These are phyloP conservation scores for Metschnikowia sp. DNA, from an alignment of 805 yeast genomes.

Conservation along the genomic window DNA sequence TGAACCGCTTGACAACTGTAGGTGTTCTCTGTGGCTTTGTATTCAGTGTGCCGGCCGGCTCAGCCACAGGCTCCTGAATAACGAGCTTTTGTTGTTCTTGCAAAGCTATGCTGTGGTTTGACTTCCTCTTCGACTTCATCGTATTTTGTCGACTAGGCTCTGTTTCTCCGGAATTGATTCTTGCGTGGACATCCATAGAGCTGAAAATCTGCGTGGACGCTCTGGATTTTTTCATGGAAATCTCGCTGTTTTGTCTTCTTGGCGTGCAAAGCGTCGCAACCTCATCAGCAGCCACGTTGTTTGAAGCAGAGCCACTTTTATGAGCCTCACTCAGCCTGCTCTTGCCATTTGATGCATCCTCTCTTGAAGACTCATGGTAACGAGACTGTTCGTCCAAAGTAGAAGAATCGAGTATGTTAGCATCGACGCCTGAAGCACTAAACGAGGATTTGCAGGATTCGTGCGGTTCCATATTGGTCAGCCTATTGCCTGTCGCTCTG, in stretches of 20 bases:
- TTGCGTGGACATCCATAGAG: slow-evolving; percentile 19
- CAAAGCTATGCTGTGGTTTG: neutral
- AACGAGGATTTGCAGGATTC: slow-evolving; percentile 10
- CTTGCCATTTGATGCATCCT: neutral
- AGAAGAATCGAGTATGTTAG: slow-evolving; percentile 22
- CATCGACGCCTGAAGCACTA: slow-evolving; percentile 9
- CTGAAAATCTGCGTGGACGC: slow-evolving; percentile 34
- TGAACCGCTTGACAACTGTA: slow-evolving; percentile 21
- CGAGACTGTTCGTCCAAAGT: slow-evolving; percentile 19
- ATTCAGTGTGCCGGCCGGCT: neutral
- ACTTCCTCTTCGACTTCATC: neutral
- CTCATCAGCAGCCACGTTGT: slow-evolving; percentile 1
- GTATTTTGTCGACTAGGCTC: slow-evolving; percentile 7
- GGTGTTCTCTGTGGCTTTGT: neutral
- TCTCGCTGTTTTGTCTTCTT: slow-evolving; percentile 11
- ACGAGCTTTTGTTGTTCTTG: neutral
- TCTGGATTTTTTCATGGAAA: slow-evolving; percentile 18
- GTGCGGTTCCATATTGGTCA: neutral
- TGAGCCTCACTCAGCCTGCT: neutral
- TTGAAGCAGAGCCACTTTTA: neutral
- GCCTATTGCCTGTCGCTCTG: neutral
- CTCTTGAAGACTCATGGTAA: slow-evolving; percentile 6
- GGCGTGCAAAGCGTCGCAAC: neutral
- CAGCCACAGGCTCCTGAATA: neutral
- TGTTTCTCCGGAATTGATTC: neutral